phyloP scores from a whole-genome alignment of 164 flowering plant genomes.

The Magnolia kwangsiensis region DNA sequence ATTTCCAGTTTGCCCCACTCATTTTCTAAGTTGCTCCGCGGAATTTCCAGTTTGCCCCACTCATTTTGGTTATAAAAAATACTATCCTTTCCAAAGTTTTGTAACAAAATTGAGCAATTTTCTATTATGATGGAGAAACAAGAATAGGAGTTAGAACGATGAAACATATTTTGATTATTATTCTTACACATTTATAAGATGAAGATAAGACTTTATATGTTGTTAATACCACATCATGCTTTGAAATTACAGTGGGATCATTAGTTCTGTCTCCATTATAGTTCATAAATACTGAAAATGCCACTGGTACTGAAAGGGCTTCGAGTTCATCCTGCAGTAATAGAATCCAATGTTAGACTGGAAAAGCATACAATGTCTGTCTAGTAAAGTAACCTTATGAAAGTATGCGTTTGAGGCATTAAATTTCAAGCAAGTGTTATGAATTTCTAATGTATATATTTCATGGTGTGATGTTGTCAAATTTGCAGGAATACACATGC shows the following conservation, averaged over 20 bases:
- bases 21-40: too few relatives aligned
- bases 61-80: constrained; percentile 33
- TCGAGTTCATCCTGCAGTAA: constrained; percentile 70
- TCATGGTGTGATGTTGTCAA: not conserved
- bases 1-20: too few relatives aligned
- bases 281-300: constrained; percentile 59
- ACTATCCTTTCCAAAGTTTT: constrained; percentile 42
- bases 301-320: constrained; percentile 53
- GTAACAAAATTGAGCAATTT: constrained; percentile 9
- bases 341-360: not conserved
- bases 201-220: constrained; percentile 67
- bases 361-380: not conserved
- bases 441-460: not conserved
- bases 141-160: not conserved
- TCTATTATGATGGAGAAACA: constrained; percentile 5
- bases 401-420: too few relatives aligned
- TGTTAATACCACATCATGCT: too few relatives aligned
- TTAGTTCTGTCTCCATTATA: constrained; percentile 68
- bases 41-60: too few relatives aligned
- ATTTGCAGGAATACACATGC: not conserved
- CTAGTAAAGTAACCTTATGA: not conserved
- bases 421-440: too few relatives aligned
- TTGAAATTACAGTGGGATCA: too few relatives aligned
- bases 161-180: not conserved
- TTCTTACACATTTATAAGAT: constrained; percentile 52